Evolutionary conservation across 495 filamentous ascomycete genomes (phyloP), one percentile per base, ranked within the genome.

Genomic region (Clavariopsis aquatica): DNA sequence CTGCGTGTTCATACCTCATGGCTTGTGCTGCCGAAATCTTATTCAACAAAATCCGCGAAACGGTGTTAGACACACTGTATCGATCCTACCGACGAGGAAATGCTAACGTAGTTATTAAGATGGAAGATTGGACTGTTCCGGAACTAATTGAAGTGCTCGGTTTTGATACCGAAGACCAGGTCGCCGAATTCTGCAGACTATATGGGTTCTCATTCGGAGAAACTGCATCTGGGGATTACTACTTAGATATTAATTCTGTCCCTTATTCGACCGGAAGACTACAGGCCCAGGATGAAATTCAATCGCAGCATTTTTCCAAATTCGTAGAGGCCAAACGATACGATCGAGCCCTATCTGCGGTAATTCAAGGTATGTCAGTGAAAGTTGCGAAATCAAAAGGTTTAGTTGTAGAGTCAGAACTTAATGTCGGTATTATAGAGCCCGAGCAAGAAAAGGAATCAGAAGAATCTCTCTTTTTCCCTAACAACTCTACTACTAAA

Each of bases 1-100:
- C 82, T 1, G 75, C 80, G 53, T 84, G 92, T 1, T 91, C 93
- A 0, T 98, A 96, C 74, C 82, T 93, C 20, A 93, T 95, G 88
- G 93, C 89, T 6, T 97, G 93, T 73, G 87, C 96, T 41, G 92
- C 93, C 1, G 93, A 97, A 72, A 87, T 93, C 17, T 90, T 92
- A 66, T 98, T 98, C 76, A 89, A 87, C 54, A 78, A 85, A 17
- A 79, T 98, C 24, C 90, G 94, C 22, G 87, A 88, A 62, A 85
- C 81, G 20, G 87, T 92, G 5, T 80, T 98, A 47, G 86, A 86
- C 59, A 83, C 86, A 1, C 83, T 98, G 10, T 83, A 78, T 77
- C 81, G 78, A 54, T 81, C 75, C 6, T 87, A 82, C 62, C 78
- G 78, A 31, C 4, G 83, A 84, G 68, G 85, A 83, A 68, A 78